Base-by-base conservation (phyloP, 1,284 basidiomycete species). In the Coniferiporia sulphurascens region DNA sequence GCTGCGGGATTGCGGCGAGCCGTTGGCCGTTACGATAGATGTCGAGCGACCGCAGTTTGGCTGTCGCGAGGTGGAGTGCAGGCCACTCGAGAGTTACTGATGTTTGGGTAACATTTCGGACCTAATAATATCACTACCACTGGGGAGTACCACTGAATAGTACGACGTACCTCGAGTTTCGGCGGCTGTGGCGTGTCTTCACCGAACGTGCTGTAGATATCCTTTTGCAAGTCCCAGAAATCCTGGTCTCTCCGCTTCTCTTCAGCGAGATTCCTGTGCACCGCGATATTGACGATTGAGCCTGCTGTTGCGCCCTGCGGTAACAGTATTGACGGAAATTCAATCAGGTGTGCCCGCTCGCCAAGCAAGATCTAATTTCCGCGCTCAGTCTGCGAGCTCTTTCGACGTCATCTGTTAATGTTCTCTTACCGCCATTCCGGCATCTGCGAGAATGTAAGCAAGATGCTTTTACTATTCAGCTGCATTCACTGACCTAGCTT, bases 231-330 rank as follows among this genome's bases (percentile, higher is more conserved):
- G 1, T 80, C 73, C 86, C 85, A 89, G 70, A 98, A 97, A 21
- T 90, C 86, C 3, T 77, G 73, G 64, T 92, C 87, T 61, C 93
- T 82, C 64, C 84, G 82, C 67, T 87, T 83, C 72, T 98, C 95
- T 63, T 95, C 93, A 0, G 78, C 70, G 34, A 84, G 72, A 71
- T 98, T 96, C 63, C 93, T 85, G 64, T 91, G 82, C 13, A 97
- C 92, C 4, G 93, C 87, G 70, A 98, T 98, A 69, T 94, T 96
- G 66, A 98, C 91, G 65, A 98, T 97, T n/a, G 93, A 96, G 8
- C 95, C 95, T 0, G 94, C 85, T 3, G 89, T 86, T 1, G 92
- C 87, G 15, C 93, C 94, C 0, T 93, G 90, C 1, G 94, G 95
- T 10, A 98, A 78, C 1, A 98, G 81, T 27, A 98, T 79, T 0